Conservation (phyloP, 768 basidiomycete genomes). For the Suillus bovinus region DNA sequence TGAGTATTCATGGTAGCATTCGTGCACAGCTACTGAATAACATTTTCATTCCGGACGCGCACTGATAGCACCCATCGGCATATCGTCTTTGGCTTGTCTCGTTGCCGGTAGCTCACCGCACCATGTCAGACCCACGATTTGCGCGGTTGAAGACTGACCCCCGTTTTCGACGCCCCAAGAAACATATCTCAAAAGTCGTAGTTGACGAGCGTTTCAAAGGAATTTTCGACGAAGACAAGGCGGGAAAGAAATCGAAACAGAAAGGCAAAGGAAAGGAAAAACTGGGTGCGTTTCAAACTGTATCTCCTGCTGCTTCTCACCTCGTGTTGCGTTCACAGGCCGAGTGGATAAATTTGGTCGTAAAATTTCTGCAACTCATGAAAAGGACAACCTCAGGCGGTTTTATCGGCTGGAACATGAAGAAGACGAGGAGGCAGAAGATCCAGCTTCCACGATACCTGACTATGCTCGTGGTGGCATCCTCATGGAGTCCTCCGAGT, state of each 20-base stretch:
- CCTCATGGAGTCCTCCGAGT: constrained; percentile 75
- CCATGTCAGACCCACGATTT: constrained; percentile 86
- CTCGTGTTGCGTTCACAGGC: constrained; percentile 30
- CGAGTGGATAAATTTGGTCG: constrained; percentile 92
- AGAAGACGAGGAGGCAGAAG: constrained; percentile 33
- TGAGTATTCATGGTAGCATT: neutral
- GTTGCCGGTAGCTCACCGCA: neutral
- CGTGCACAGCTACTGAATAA: neutral
- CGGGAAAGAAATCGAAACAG: constrained; percentile 41
- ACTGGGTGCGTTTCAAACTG: constrained; percentile 13
- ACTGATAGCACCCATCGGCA: neutral
- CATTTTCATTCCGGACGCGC: neutral
- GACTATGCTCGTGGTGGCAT: constrained; percentile 93
- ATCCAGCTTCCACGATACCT: constrained; percentile 22
- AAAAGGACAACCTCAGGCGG: constrained; percentile 71
- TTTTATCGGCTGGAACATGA: constrained; percentile 75
- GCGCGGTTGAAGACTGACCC: constrained; percentile 87
- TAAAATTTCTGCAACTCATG: constrained; percentile 61
- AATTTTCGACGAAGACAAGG: constrained; percentile 52
- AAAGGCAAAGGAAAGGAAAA: constrained; percentile 27
- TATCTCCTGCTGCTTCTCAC: constrained; percentile 1
- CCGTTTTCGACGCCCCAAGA: constrained; percentile 85
- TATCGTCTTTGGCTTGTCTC: neutral
- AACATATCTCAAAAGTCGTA: constrained; percentile 76
- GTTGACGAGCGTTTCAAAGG: constrained; percentile 91